These are phyloP conservation scores for Geotrichum siamense DNA, from an alignment of 1,139 yeast genomes.

Conservation along the genomic window DNA sequence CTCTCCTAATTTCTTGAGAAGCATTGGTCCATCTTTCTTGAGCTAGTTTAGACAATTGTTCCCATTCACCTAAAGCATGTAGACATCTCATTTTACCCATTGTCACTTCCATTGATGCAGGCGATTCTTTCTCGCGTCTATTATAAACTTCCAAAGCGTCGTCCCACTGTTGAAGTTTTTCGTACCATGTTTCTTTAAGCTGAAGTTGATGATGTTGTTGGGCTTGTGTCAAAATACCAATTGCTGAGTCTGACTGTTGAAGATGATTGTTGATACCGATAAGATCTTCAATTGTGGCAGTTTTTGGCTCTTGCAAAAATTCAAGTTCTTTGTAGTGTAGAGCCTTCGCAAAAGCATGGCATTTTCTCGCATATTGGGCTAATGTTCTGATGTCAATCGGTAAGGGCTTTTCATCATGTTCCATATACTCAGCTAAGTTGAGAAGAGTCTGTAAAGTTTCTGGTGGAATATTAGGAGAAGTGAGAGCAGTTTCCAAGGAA, in stretches of 20 bases:
- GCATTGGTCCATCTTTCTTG: constrained; percentile 77
- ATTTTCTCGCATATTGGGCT: constrained; percentile 88
- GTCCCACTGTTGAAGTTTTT: constrained; percentile 94
- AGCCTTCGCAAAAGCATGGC: constrained; percentile 97
- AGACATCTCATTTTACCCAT: constrained; percentile 98
- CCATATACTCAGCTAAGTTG: constrained; percentile 93
- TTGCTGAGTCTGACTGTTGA: constrained; percentile 96
- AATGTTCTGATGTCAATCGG: constrained; percentile 85
- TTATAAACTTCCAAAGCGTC: constrained; percentile 90
- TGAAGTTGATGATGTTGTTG: constrained; percentile 90
- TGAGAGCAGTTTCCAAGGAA: constrained; percentile 77
- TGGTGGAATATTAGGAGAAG: constrained; percentile 89
- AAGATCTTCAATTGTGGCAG: constrained; percentile 86
- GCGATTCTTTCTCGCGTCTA: constrained; percentile 45
- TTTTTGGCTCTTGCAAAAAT: constrained; percentile 86
- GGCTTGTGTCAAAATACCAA: constrained; percentile 92
- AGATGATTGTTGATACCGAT: constrained; percentile 89
- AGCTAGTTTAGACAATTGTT: constrained; percentile 77
- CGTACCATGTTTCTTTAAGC: constrained; percentile 95
- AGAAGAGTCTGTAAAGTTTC: constrained; percentile 87
- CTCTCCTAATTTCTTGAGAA: constrained; percentile 62
- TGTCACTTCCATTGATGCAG: constrained; percentile 58
- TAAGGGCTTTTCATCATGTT: constrained; percentile 89
- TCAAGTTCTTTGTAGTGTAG: constrained; percentile 92
- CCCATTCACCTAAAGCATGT: constrained; percentile 99